Conservation (phyloP, 495 filamentous ascomycete species). For the Penicillium paxilli region DNA sequence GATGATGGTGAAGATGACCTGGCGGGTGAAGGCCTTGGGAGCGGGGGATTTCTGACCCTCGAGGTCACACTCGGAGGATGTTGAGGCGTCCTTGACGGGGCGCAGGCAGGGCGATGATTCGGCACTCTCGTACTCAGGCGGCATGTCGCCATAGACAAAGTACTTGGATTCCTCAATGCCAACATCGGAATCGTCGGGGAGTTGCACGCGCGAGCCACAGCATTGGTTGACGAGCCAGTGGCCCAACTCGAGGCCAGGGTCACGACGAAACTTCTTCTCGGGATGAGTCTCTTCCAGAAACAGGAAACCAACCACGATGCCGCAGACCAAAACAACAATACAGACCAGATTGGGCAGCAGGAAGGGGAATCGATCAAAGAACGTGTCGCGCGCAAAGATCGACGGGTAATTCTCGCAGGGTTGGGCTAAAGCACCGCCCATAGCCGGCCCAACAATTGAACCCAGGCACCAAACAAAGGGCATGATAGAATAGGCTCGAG, state of each 20-base stretch:
- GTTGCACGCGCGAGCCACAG: slow-evolving; percentile 41
- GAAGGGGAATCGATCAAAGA: slow-evolving; percentile 87
- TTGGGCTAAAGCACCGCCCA: slow-evolving; percentile 86
- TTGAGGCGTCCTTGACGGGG: slow-evolving; percentile 36
- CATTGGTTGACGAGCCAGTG: slow-evolving; percentile 62
- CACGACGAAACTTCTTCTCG: slow-evolving; percentile 73
- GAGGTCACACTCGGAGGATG: slow-evolving; percentile 42
- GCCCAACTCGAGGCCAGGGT: slow-evolving; percentile 76
- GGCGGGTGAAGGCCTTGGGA: slow-evolving; percentile 69
- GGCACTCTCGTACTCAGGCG: slow-evolving; percentile 63
- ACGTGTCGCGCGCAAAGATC: slow-evolving; percentile 67
- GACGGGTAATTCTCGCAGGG: slow-evolving; percentile 81
- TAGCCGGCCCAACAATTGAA: slow-evolving; percentile 83
- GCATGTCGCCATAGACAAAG: slow-evolving; percentile 57
- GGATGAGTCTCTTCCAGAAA: slow-evolving; percentile 96
- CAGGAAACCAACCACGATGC: slow-evolving; percentile 78
- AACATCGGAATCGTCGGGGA: slow-evolving; percentile 33
- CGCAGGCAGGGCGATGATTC: slow-evolving; percentile 61
- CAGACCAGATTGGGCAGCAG: slow-evolving; percentile 93
- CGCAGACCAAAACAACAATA: slow-evolving; percentile 70
- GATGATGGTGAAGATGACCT: slow-evolving; percentile 79
- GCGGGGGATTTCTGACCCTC: slow-evolving; percentile 41
- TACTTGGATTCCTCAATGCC: slow-evolving; percentile 46
- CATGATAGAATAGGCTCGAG: slow-evolving; percentile 94
- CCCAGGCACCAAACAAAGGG: slow-evolving; percentile 97